These are phyloP conservation scores for Coprinellus aureogranulatus DNA, from an alignment of 768 basidiomycete species.

Conservation along the genomic window DNA sequence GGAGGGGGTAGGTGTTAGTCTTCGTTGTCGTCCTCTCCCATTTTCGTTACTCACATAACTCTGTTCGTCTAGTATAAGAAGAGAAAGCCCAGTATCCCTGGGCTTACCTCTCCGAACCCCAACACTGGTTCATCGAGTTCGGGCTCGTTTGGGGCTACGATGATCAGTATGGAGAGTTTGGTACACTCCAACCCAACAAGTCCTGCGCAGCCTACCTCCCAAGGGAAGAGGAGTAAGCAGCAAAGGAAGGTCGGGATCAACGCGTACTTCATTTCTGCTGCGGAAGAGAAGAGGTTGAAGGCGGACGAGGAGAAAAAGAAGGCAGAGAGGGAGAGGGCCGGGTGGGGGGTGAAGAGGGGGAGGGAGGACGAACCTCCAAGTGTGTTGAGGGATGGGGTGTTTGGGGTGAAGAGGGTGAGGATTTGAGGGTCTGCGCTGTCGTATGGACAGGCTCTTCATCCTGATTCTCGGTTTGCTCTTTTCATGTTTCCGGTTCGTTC, in stretches of 20 bases:
- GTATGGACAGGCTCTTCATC: too few species aligned
- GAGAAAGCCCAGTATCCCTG: conserved; percentile 24
- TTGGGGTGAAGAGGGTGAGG: too few species aligned
- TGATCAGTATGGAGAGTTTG: conserved; percentile 62
- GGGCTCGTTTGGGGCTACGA: conserved; percentile 7
- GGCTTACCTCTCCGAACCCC: conserved; percentile 14
- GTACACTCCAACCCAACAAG: conserved; percentile 71
- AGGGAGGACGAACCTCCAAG: too few species aligned
- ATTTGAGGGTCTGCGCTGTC: too few species aligned
- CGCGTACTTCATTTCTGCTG: background rate
- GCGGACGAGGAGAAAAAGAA: too few species aligned
- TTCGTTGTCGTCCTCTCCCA: conserved; percentile 6
- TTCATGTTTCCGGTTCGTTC: too few species aligned
- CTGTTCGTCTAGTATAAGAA: conserved; percentile 55
- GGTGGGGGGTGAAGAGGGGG: too few species aligned
- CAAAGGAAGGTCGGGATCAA: background rate
- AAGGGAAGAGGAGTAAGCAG: background rate
- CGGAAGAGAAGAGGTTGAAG: too few species aligned
- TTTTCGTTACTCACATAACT: conserved; percentile 17
- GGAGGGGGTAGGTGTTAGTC: conserved; percentile 54
- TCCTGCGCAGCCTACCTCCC: conserved; percentile 30
- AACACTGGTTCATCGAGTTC: conserved; percentile 27
- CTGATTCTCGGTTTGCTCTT: too few species aligned
- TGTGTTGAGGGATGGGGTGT: too few species aligned
- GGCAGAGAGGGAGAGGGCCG: too few species aligned